A percentile compares a stretch with the other conserved stretches of the same genome.
Evolutionary conservation across 805 yeast species (phyloP).

Genomic region (Dipodascus albidus): DNA sequence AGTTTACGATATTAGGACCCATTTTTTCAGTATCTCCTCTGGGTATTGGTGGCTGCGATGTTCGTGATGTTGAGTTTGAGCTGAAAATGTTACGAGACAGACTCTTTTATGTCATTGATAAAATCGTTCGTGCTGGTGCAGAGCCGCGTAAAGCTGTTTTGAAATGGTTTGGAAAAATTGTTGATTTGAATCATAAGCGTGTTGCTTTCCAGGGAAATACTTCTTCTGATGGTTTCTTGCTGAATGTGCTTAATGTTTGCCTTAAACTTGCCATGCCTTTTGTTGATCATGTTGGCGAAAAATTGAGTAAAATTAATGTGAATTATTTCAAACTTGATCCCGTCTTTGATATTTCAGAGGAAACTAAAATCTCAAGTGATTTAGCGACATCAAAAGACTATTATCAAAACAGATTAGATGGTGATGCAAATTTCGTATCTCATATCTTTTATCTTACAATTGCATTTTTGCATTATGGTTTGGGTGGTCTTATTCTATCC

Average conservation of each 20-base stretch:
- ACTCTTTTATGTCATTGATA: slow-evolving; percentile 59
- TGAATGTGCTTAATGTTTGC: slow-evolving; percentile 58
- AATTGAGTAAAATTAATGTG: slow-evolving; percentile 66
- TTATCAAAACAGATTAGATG: slow-evolving; percentile 28
- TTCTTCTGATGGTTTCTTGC: slow-evolving; percentile 73
- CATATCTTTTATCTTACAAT: slow-evolving; percentile 76
- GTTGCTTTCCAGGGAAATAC: slow-evolving; percentile 74
- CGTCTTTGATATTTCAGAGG: slow-evolving; percentile 60
- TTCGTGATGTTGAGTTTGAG: not conserved
- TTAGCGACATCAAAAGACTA: slow-evolving; percentile 54
- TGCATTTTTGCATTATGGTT: slow-evolving; percentile 77
- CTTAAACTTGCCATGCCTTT: slow-evolving; percentile 76
- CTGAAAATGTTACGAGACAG: not conserved
- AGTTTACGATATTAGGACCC: not conserved
- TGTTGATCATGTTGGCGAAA: slow-evolving; percentile 50
- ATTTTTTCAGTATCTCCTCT: not conserved
- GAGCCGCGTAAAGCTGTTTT: slow-evolving; percentile 53
- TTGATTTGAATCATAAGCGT: slow-evolving; percentile 79
- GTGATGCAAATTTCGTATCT: slow-evolving; percentile 63
- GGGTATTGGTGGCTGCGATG: not conserved
- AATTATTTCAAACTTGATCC: slow-evolving; percentile 50
- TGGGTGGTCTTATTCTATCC: slow-evolving; percentile 61
- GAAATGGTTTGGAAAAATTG: slow-evolving; percentile 56
- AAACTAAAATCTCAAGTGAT: slow-evolving; percentile 74
- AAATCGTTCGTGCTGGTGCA: slow-evolving; percentile 61